These are phyloP conservation scores for Canariomyces notabilis DNA, from an alignment of 2,329 filamentous ascomycete genomes.

Conservation along the genomic window DNA sequence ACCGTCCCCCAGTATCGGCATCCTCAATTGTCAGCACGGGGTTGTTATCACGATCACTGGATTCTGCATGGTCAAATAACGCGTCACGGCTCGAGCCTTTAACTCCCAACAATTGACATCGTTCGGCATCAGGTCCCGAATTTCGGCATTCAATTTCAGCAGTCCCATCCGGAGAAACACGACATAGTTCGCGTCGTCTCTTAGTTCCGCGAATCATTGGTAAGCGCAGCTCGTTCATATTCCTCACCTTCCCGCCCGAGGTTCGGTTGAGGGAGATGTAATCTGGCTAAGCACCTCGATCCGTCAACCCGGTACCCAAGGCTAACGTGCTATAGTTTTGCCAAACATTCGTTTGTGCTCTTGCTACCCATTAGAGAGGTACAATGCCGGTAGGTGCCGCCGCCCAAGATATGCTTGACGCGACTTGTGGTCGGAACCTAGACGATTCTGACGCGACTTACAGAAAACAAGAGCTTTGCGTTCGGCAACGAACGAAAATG, in stretches of 20 bases:
- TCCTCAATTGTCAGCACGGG: constrained; percentile 13
- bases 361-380: constrained; percentile 8
- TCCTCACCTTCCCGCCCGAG: not conserved
- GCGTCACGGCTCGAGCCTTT: constrained; percentile 7
- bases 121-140: constrained; percentile 8
- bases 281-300: no score
- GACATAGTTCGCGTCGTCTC: constrained; percentile 9
- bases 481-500: constrained; percentile 84
- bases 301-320: constrained; percentile 10
- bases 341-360: constrained; percentile 17
- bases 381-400: constrained; percentile 21
- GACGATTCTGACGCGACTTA: constrained; percentile 30
- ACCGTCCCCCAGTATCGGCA: constrained; percentile 10
- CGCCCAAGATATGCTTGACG: not conserved
- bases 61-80: constrained; percentile 6
- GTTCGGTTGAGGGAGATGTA: no score
- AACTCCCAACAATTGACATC: constrained; percentile 6
- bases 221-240: constrained; percentile 1
- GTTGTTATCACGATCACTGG: constrained; percentile 15
- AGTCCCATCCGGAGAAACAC: constrained; percentile 15
- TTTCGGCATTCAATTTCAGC: constrained; percentile 1
- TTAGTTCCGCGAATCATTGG: constrained; percentile 18
- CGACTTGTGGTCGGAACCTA: not conserved
- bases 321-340: constrained; percentile 16
- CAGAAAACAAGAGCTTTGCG: constrained; percentile 67